These are phyloP conservation scores for Alternaria sp. DNA, from an alignment of 2,329 filamentous ascomycete species.

Conservation along the genomic window DNA sequence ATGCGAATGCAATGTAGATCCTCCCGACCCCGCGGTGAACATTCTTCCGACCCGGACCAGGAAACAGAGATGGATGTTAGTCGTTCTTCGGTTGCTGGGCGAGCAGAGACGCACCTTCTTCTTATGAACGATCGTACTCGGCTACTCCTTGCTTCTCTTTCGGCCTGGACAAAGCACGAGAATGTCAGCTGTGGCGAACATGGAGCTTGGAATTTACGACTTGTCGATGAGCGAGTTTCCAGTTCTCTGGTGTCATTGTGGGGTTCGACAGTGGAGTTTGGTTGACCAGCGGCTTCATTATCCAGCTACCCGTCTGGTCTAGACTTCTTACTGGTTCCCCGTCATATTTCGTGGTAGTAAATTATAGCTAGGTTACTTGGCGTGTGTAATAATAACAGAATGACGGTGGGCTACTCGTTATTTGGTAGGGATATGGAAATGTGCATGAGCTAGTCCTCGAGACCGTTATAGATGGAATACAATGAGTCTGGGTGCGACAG, in stretches of 20 bases:
- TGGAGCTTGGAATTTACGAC: not conserved
- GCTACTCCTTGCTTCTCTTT: not conserved
- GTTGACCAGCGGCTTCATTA: not conserved
- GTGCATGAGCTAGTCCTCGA: not conserved
- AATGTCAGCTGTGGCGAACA: too few relatives aligned
- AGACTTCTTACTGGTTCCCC: not conserved
- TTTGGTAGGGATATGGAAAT: not conserved
- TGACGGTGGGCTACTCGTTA: not conserved
- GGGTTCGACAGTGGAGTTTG: not conserved
- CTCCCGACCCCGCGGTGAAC: not conserved
- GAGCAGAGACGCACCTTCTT: not conserved
- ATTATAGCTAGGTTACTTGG: not conserved
- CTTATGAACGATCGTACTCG: not conserved
- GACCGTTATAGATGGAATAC: not conserved
- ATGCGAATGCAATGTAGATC: slow-evolving; percentile 6
- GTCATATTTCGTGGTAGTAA: not conserved
- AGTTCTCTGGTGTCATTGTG: not conserved
- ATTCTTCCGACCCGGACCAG: slow-evolving; percentile 2
- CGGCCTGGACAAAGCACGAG: too few relatives aligned
- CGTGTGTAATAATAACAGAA: not conserved
- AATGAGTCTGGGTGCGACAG: not conserved
- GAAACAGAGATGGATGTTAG: not conserved
- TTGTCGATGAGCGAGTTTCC: not conserved
- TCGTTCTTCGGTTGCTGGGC: not conserved
- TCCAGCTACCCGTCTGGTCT: not conserved